Evolutionary conservation across 2,329 filamentous ascomycete species (phyloP), one percentile per base, ranked within the genome.

Genomic region (Trichoderma polysporum): DNA sequence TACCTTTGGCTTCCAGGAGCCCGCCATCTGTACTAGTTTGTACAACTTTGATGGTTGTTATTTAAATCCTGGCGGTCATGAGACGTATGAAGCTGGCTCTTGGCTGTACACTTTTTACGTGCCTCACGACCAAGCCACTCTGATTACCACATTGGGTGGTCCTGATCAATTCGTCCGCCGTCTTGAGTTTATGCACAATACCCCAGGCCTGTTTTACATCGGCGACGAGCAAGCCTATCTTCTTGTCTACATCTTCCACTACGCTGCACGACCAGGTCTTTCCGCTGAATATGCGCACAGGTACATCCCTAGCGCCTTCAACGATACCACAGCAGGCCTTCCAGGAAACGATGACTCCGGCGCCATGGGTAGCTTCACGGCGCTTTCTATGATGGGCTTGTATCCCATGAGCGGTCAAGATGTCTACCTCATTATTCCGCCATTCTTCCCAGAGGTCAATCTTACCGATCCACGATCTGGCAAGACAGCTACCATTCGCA

Each of bases 21-120:
- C 90, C 0, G 67, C 73, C 3, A 69, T 73, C 17, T 75, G 73
- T 59, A 74, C 72, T 6, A 77, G 80, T 70, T 74, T 76, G 27
- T 83, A 81, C 74, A 84, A 83, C 73, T 81, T 81, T 62, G 81
- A 82, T 68, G 79, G 77, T 3, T 75, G 74, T 61, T 74, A 74
- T 67, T 69, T 75, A 22, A 73, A 74, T 57, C 66, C 70, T 1
- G 57, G 68, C 27, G 74, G 70, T 7, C 73, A 74, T 53, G 73
- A 74, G 75, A 92, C 90, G 0, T 93, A 91, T 71, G 90, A 93
- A 75, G 88, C 86, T 2, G 88, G 86, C 66, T 80, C 85, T 0
- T 93, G 90, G 90, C 84, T 91, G 53, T 93, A 93, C 76, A 87
- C 87, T 19, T 93, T 93, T 63, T 78, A 77, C 67, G 79, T 81